A percentile compares a stretch with the other conserved stretches of the same genome.
These are phyloP conservation scores for Russula abietina DNA, from an alignment of 768 basidiomycete genomes.

Conservation along the genomic window DNA sequence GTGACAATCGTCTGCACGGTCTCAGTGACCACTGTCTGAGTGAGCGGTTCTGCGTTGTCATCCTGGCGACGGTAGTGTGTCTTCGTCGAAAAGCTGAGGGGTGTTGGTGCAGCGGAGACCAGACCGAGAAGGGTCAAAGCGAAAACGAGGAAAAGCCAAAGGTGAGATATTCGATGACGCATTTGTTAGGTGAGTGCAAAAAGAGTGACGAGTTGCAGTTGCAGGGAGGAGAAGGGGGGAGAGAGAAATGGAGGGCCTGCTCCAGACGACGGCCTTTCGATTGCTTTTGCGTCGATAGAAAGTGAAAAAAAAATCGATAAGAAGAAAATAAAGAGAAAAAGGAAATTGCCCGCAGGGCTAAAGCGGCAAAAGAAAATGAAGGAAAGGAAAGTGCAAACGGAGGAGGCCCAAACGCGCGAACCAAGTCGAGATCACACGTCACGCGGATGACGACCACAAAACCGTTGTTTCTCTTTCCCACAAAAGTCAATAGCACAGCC, in stretches of 20 bases:
- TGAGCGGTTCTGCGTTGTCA: slow-evolving; percentile 27
- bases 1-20: slow-evolving; percentile 36
- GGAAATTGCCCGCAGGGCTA: slow-evolving; percentile 34
- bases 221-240: slow-evolving; percentile 10
- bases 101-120: slow-evolving; percentile 6
- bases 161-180: slow-evolving; percentile 24
- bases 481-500: background rate
- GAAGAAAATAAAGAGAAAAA: slow-evolving; percentile 20
- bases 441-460: no score
- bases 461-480: no score
- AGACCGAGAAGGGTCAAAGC: slow-evolving; percentile 3
- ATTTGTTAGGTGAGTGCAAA: slow-evolving; percentile 25
- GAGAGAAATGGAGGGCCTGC: slow-evolving; percentile 37
- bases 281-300: slow-evolving; percentile 18
- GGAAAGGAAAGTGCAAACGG: background rate
- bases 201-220: slow-evolving; percentile 18
- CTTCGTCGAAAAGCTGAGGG: background rate
- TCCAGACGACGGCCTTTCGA: slow-evolving; percentile 31
- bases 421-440: background rate
- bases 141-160: slow-evolving; percentile 1
- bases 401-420: no score
- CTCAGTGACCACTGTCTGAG: slow-evolving; percentile 34
- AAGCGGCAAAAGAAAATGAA: background rate
- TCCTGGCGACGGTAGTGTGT: slow-evolving; percentile 22
- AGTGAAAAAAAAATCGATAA: slow-evolving; percentile 17